phyloP scores from a whole-genome alignment of 148 eudicot genomes.

The Fagopyrum tataricum region DNA sequence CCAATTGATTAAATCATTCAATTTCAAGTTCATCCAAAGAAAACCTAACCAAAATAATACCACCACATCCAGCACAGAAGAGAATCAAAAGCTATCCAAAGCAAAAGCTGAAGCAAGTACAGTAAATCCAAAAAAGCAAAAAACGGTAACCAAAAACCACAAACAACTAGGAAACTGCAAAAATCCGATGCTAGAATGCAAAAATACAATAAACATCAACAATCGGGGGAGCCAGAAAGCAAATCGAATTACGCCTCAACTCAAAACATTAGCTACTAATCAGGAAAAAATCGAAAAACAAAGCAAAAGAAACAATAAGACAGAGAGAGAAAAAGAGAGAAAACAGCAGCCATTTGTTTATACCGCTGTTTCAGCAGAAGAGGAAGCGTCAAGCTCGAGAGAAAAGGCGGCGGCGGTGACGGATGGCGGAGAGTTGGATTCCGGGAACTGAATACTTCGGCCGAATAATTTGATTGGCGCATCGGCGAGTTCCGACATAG shows the following conservation, averaged over 20 bases:
- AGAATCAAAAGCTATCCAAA: neutral
- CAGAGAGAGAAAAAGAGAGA: neutral
- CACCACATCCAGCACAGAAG: neutral
- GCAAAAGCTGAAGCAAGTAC: neutral
- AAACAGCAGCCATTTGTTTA: neutral
- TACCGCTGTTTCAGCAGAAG: conserved; percentile 12
- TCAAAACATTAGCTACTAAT: neutral
- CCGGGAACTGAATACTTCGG: conserved; percentile 14
- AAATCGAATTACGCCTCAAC: neutral
- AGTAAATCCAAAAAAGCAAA: neutral
- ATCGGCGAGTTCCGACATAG: neutral
- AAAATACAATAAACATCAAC: neutral
- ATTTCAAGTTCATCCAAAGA: neutral
- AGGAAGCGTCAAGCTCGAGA: conserved; percentile 11
- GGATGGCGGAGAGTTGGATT: conserved; percentile 3
- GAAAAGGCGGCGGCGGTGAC: conserved; percentile 12
- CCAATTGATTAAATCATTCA: neutral
- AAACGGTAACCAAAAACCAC: neutral
- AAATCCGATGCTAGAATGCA: neutral
- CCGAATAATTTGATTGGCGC: conserved; percentile 12
- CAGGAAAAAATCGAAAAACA: neutral
- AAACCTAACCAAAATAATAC: conserved; percentile 4
- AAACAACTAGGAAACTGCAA: neutral
- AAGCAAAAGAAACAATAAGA: neutral
- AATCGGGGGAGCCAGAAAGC: neutral